Evolutionary conservation across 805 yeast species (phyloP).

Genomic region (Nakazawaea laoshanensis): DNA sequence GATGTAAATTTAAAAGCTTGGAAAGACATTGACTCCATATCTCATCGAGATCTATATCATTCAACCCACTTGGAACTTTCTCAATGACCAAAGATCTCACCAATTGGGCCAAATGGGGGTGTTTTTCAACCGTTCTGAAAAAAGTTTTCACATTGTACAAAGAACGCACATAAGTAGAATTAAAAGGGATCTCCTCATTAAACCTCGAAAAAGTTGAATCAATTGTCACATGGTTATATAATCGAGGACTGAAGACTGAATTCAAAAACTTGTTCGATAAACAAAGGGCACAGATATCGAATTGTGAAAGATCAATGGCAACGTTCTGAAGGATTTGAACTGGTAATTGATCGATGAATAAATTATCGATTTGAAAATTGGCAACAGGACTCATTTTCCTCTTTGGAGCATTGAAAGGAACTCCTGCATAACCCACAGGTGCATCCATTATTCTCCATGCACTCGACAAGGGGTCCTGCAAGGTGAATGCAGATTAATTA

Average conservation of each 20-base stretch:
- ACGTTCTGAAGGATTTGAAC: conserved; percentile 2
- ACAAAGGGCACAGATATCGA: conserved; percentile 2
- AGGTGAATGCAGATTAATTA: too few species aligned
- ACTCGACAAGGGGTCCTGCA: too few species aligned
- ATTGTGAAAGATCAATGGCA: conserved; percentile 5
- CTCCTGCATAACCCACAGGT: conserved; percentile 7
- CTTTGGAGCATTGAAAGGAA: conserved; percentile 1
- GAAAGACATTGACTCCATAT: too few species aligned
- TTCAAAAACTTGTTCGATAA: background rate
- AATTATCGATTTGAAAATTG: background rate
- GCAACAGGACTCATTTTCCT: background rate
- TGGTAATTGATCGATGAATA: conserved; percentile 1
- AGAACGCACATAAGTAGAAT: conserved; percentile 4
- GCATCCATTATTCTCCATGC: conserved; percentile 5
- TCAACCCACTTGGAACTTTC: too few species aligned
- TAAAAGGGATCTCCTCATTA: too few species aligned
- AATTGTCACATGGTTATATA: conserved; percentile 1
- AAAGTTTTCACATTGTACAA: conserved; percentile 4
- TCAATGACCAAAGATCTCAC: too few species aligned
- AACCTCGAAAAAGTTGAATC: conserved; percentile 2
- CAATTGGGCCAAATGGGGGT: too few species aligned
- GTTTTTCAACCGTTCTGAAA: conserved; percentile 1
- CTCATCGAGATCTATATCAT: too few species aligned
- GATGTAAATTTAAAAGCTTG: too few species aligned
- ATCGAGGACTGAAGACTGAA: background rate